These are phyloP conservation scores for Quercus tomentella DNA, from an alignment of 331 rosid species.

Conservation along the genomic window DNA sequence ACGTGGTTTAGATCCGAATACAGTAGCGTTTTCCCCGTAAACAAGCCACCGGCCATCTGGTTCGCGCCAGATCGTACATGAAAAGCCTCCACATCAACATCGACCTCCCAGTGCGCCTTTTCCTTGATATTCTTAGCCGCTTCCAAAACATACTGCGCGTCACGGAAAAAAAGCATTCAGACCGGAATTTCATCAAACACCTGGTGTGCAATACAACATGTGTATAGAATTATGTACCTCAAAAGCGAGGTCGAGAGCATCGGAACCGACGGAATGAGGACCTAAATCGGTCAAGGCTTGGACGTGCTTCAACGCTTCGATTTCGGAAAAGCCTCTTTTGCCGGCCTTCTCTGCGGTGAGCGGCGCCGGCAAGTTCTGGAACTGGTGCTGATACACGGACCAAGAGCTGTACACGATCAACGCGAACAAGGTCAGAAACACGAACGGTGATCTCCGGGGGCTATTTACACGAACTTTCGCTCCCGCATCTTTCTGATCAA, in stretches of 20 bases:
- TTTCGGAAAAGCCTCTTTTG: constrained; percentile 89
- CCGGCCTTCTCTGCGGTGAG: constrained; percentile 78
- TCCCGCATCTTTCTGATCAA: constrained; percentile 21
- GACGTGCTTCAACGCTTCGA: constrained; percentile 69
- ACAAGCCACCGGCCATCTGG: constrained; percentile 57
- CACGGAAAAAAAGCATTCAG: constrained; percentile 9
- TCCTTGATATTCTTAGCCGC: constrained; percentile 65
- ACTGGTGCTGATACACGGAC: constrained; percentile 61
- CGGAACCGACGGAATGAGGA: constrained; percentile 89
- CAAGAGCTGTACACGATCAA: constrained; percentile 48
- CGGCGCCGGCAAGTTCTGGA: constrained; percentile 64
- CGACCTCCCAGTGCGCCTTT: constrained; percentile 96
- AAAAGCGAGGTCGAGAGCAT: constrained; percentile 57
- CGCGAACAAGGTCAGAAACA: constrained; percentile 58
- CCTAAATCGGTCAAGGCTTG: constrained; percentile 76
- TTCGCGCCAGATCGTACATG: constrained; percentile 68
- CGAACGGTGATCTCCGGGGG: constrained; percentile 59
- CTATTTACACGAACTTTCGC: constrained; percentile 16
- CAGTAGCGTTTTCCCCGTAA: constrained; percentile 70
- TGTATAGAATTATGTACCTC: constrained; percentile 43
- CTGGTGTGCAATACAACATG: background rate
- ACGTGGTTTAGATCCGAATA: constrained; percentile 83
- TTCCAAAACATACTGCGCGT: constrained; percentile 67
- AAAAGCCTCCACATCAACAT: constrained; percentile 86
- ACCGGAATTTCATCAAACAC: background rate